Conservation (phyloP, 2,329 filamentous ascomycete genomes). For the Colletotrichum tanaceti region DNA sequence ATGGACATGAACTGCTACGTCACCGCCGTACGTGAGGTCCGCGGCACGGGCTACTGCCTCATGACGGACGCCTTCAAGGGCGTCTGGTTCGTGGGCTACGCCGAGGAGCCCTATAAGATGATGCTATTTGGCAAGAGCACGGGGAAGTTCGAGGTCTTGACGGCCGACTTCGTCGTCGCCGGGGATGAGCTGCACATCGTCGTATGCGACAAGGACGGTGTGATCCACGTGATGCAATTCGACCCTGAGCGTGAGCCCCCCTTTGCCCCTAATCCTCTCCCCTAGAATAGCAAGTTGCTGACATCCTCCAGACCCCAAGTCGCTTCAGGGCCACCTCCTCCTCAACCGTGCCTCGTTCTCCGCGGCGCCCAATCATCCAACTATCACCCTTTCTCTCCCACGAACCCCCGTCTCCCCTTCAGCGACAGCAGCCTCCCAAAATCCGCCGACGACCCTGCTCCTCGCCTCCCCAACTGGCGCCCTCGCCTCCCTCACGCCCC, state of each 20-base stretch:
- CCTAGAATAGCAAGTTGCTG: conserved; percentile 43
- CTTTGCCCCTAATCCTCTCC: background rate
- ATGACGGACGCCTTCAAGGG: conserved; percentile 94
- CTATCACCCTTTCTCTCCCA: conserved; percentile 80
- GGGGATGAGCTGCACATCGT: conserved; percentile 85
- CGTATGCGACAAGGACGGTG: conserved; percentile 84
- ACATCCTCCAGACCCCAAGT: conserved; percentile 80
- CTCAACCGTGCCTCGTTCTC: conserved; percentile 91
- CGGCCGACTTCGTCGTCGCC: conserved; percentile 89
- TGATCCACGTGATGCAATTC: conserved; percentile 90
- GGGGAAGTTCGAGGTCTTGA: conserved; percentile 80
- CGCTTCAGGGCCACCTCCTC: conserved; percentile 86
- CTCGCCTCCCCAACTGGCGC: conserved; percentile 81
- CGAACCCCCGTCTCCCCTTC: conserved; percentile 58
- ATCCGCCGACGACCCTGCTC: conserved; percentile 64
- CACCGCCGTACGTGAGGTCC: conserved; percentile 83
- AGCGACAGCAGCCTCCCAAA: conserved; percentile 45
- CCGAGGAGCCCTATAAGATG: conserved; percentile 96
- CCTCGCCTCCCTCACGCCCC: conserved; percentile 79
- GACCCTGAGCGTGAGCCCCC: conserved; percentile 85
- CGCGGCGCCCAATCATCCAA: conserved; percentile 80
- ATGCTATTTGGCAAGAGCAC: conserved; percentile 90
- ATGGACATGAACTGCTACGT: conserved; percentile 98
- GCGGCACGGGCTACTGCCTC: conserved; percentile 84
- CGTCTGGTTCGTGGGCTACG: conserved; percentile 95